These are phyloP conservation scores for Thalassiosira hispida DNA, from an alignment of 352 stramenopile genomes.

Conservation along the genomic window DNA sequence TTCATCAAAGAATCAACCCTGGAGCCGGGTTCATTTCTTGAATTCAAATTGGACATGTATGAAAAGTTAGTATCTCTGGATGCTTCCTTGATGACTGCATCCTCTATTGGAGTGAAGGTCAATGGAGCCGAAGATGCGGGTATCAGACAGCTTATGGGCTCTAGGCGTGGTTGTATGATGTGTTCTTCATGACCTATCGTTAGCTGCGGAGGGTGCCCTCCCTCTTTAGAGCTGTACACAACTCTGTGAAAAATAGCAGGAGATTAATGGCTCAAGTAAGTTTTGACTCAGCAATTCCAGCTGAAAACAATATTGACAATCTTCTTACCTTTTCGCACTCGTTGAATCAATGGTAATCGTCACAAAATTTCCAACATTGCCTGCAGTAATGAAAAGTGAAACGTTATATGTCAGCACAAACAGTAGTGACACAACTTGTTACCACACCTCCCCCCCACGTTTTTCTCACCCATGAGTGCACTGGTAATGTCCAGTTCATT, in stretches of 20 bases:
- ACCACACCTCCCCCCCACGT: too few relatives aligned
- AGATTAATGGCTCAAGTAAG: background rate
- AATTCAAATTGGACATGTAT: slow-evolving; percentile 5
- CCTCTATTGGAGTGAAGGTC: slow-evolving; percentile 5
- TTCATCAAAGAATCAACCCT: slow-evolving; percentile 27
- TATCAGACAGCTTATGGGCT: slow-evolving; percentile 6
- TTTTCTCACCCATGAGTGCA: slow-evolving; percentile 7
- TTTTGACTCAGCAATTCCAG: background rate
- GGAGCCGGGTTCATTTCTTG: slow-evolving; percentile 13
- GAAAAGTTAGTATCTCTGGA: slow-evolving; percentile 8
- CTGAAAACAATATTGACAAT: background rate
- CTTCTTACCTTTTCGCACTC: slow-evolving; percentile 12
- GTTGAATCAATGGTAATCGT: slow-evolving; percentile 18
- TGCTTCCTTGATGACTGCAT: slow-evolving; percentile 17
- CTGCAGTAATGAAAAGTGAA: slow-evolving; percentile 14
- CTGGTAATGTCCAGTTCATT: slow-evolving; percentile 26
- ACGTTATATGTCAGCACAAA: background rate
- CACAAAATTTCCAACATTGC: slow-evolving; percentile 6
- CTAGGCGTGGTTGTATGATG: background rate
- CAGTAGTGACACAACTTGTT: too few relatives aligned
- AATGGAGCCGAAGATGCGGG: background rate
- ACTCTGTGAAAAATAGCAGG: background rate
- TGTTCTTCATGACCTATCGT: background rate
- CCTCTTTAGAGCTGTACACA: slow-evolving; percentile 30
- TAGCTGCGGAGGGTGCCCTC: slow-evolving; percentile 10